These are phyloP conservation scores for Lecanicillium sp. DNA, from an alignment of 2,329 filamentous ascomycete genomes.

Conservation along the genomic window DNA sequence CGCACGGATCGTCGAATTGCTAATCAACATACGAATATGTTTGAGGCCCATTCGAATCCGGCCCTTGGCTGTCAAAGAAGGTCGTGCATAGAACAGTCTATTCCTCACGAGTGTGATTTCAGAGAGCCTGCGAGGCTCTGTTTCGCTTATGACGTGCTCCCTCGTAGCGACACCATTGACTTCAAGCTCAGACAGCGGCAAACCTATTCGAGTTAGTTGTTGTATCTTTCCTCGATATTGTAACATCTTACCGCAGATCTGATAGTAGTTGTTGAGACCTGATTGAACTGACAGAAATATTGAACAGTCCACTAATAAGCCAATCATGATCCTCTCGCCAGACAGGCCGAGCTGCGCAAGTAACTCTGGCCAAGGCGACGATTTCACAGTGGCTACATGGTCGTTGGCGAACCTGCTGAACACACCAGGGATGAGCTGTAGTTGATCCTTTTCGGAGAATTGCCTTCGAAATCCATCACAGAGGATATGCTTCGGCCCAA, in stretches of 20 bases:
- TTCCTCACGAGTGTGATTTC: constrained; percentile 71
- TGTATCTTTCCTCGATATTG: too few relatives aligned
- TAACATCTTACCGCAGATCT: constrained; percentile 73
- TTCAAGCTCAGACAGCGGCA: constrained; percentile 41
- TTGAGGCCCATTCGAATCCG: constrained; percentile 65
- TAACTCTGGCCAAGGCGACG: constrained; percentile 65
- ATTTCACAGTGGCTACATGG: constrained; percentile 60
- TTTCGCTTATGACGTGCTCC: background rate
- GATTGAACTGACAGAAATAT: constrained; percentile 59
- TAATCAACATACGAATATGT: constrained; percentile 62
- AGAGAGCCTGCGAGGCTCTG: constrained; percentile 27
- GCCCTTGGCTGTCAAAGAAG: constrained; percentile 60
- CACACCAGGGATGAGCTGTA: constrained; percentile 54
- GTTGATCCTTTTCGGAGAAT: constrained; percentile 19
- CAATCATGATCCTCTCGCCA: constrained; percentile 69
- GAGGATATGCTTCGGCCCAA: constrained; percentile 63
- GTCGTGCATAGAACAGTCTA: constrained; percentile 77
- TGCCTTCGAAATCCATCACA: constrained; percentile 70
- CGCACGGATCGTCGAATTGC: too few relatives aligned
- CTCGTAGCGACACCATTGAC: constrained; percentile 9
- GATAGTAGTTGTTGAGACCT: constrained; percentile 59
- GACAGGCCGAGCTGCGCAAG: constrained; percentile 65
- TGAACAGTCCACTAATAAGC: constrained; percentile 68
- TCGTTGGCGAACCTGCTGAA: constrained; percentile 58
- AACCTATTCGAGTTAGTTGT: too few relatives aligned